A percentile compares a stretch with the other conserved stretches of the same genome.
Evolutionary conservation across 352 stramenopile species (phyloP).

Genomic region (Pythium phragmiticola): DNA sequence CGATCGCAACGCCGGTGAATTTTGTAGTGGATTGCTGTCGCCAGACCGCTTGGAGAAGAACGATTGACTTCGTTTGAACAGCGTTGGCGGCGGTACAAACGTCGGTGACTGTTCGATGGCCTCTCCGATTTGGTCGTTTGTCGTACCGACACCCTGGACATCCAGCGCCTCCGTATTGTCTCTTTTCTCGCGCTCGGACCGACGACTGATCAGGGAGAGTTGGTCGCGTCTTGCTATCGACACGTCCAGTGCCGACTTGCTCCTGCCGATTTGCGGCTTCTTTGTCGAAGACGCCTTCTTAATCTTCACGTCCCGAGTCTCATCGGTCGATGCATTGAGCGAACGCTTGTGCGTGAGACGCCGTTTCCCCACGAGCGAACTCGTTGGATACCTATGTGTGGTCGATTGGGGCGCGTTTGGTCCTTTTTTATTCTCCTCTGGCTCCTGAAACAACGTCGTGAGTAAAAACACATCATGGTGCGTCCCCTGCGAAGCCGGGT

Average conservation of each 20-base stretch:
- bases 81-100: slow-evolving; percentile 13
- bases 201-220: slow-evolving; percentile 26
- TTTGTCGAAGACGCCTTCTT: slow-evolving; percentile 4
- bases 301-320: neutral
- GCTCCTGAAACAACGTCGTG: slow-evolving; percentile 48
- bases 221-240: slow-evolving; percentile 30
- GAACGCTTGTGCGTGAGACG: slow-evolving; percentile 10
- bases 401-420: neutral
- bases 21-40: neutral
- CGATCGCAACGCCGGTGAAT: slow-evolving; percentile 4
- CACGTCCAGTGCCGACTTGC: slow-evolving; percentile 47
- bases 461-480: slow-evolving; percentile 49
- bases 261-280: slow-evolving; percentile 30
- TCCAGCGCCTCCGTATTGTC: slow-evolving; percentile 8
- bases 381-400: neutral
- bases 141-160: neutral
- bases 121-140: slow-evolving; percentile 15
- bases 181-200: slow-evolving; percentile 26
- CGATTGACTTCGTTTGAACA: slow-evolving; percentile 20
- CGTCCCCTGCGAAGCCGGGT: neutral
- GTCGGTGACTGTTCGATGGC: slow-evolving; percentile 15
- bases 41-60: slow-evolving; percentile 17
- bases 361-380: neutral
- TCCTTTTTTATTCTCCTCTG: neutral
- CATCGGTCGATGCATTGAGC: neutral